Evolutionary conservation across 202 grass and related monocot species (phyloP), one percentile per base, ranked within the genome.

Genomic region (Eragrostis tef): DNA sequence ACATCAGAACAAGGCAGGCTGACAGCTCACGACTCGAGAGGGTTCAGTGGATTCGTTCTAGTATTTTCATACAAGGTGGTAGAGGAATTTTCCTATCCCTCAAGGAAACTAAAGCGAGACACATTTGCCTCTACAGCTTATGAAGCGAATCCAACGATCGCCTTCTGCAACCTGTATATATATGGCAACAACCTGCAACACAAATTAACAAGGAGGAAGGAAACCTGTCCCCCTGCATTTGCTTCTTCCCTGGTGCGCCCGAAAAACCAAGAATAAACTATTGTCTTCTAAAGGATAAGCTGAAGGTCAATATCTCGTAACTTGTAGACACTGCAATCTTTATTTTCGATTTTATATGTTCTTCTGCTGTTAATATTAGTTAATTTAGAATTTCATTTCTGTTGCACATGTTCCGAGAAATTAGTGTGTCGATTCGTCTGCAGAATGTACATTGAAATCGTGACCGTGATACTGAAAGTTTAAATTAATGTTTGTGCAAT

Each of bases 11-110:
- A 27, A 14, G 7, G 24, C 39, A 52, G 72, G 20, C 41, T 68
- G 53, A 85, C 74, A 78, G 74, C 74, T 78, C 82, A 78, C 24
- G 44, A 16, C 15, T 16, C 34, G 42, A 78, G 82, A 78, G 82
- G 53, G 78, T 78, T 66, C 74, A 26, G 70, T 84, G 82, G 39
- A 62, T 45, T 61, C 61, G 42, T 84, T 77, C n/a, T 60, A 27
- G 50, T n/a, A 53, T 53, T n/a, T 77, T 67, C 34, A 22, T 67
- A 31, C 48, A 19, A 53, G 6, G 21, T 50, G 43, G n/a, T 43
- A 74, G 7, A 26, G 1, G 17, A 6, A 74, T 61, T 47, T 24
- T 50, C 26, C 19, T 42, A 11, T 67, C 47, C 61, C 14, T 36
- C 31, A 57, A 59, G 51, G 12, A 77, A 48, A 77, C 15, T 16